These are phyloP conservation scores for Toxicodendron radicans DNA, from an alignment of 345 rosid genomes.

Conservation along the genomic window DNA sequence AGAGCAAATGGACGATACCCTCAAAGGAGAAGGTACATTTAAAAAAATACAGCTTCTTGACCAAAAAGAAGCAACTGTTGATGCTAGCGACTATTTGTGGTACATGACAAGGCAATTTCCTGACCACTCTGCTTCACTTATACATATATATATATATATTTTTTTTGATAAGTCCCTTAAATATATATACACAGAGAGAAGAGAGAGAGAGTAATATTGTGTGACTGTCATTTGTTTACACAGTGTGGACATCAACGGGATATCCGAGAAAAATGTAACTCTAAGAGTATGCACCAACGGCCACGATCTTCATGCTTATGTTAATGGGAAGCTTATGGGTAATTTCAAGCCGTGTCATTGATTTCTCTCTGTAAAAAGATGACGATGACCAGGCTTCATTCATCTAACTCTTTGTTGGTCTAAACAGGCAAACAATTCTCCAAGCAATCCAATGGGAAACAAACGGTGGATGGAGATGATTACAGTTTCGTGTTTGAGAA, in stretches of 20 bases:
- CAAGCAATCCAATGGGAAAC: constrained; percentile 15
- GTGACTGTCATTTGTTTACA: neutral
- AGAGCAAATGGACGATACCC: neutral
- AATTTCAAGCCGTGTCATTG: neutral
- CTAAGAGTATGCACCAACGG: constrained; percentile 23
- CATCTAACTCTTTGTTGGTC: neutral
- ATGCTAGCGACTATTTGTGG: constrained; percentile 31
- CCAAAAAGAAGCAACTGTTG: constrained; percentile 31
- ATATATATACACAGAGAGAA: too few relatives aligned
- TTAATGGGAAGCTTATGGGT: constrained; percentile 27
- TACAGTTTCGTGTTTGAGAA: constrained; percentile 19
- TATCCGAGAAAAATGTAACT: neutral
- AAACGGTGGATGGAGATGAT: neutral
- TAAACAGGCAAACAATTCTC: constrained; percentile 14
- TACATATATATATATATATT: too few relatives aligned
- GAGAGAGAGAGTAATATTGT: too few relatives aligned
- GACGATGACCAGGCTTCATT: neutral
- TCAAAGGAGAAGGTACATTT: neutral
- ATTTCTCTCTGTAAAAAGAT: neutral
- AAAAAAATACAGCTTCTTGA: constrained; percentile 25
- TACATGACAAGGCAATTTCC: constrained; percentile 25
- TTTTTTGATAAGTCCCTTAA: too few relatives aligned
- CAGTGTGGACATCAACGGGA: neutral
- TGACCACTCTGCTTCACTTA: too few relatives aligned
- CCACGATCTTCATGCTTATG: constrained; percentile 30